phyloP scores from a whole-genome alignment of 2,329 filamentous ascomycete genomes.

The Talaromyces sp. region DNA sequence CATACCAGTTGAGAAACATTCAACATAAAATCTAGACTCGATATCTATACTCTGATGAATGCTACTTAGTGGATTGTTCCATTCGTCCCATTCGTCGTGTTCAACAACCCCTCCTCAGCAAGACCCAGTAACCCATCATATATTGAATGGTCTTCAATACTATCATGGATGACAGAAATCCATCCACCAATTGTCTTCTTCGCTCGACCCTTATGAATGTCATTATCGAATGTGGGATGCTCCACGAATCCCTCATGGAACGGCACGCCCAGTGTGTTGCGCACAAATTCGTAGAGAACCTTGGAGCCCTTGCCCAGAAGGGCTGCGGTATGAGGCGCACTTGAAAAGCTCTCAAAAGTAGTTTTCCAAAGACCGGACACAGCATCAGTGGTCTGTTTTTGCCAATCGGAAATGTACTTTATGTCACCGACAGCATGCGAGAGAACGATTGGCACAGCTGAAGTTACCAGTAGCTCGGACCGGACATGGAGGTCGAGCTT shows the following conservation, averaged over 20 bases:
- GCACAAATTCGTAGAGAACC: constrained; percentile 31
- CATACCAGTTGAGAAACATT: too few species aligned
- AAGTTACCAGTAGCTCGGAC: background rate
- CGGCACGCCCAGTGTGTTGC: constrained; percentile 26
- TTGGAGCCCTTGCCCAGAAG: constrained; percentile 19
- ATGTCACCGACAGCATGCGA: background rate
- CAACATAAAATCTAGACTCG: too few species aligned
- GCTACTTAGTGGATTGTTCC: background rate
- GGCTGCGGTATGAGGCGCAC: background rate
- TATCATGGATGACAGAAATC: constrained; percentile 5
- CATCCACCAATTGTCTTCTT: constrained; percentile 16
- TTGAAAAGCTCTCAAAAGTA: background rate
- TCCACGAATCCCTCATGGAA: constrained; percentile 25
- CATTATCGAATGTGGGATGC: constrained; percentile 17
- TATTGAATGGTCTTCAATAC: constrained; percentile 1
- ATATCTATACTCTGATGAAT: too few species aligned
- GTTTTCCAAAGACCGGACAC: background rate
- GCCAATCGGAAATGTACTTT: background rate
- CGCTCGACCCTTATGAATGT: constrained; percentile 2
- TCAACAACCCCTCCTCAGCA: background rate
- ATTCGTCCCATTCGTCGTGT: background rate
- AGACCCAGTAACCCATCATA: background rate
- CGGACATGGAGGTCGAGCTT: background rate
- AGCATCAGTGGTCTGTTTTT: background rate
- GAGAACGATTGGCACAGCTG: constrained; percentile 13